These are phyloP conservation scores for Phyllosticta capitalensis DNA, from an alignment of 2,329 filamentous ascomycete species.

Conservation along the genomic window DNA sequence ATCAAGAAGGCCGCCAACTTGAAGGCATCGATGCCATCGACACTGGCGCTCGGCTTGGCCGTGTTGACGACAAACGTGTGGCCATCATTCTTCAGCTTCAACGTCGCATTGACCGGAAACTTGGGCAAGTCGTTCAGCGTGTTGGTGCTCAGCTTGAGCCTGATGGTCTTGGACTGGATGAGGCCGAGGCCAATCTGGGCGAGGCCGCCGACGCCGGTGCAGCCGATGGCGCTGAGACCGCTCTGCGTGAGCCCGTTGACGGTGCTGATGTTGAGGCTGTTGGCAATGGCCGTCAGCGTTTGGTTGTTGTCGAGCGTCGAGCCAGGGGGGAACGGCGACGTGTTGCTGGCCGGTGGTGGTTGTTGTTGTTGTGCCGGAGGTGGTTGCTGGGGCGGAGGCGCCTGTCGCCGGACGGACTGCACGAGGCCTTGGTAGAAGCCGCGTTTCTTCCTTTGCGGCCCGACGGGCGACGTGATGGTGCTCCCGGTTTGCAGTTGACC, in stretches of 20 bases:
- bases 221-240: constrained; percentile 1
- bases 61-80: background rate
- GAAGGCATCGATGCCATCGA: background rate
- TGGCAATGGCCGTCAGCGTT: background rate
- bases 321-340: background rate
- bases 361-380: background rate
- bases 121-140: background rate
- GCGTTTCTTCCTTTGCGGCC: background rate
- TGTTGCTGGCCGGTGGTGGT: background rate
- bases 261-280: constrained; percentile 3
- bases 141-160: background rate
- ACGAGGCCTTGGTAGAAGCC: background rate
- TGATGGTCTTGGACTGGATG: background rate
- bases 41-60: background rate
- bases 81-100: background rate
- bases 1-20: background rate
- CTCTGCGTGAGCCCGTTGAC: background rate
- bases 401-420: background rate
- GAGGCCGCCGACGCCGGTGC: constrained; percentile 5
- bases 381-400: background rate
- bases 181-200: background rate
- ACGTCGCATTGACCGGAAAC: background rate
- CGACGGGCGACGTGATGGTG: background rate
- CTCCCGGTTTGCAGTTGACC: background rate
- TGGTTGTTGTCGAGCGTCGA: background rate